phyloP scores from a whole-genome alignment of 495 filamentous ascomycete genomes.

The Penicillium cataractarum region DNA sequence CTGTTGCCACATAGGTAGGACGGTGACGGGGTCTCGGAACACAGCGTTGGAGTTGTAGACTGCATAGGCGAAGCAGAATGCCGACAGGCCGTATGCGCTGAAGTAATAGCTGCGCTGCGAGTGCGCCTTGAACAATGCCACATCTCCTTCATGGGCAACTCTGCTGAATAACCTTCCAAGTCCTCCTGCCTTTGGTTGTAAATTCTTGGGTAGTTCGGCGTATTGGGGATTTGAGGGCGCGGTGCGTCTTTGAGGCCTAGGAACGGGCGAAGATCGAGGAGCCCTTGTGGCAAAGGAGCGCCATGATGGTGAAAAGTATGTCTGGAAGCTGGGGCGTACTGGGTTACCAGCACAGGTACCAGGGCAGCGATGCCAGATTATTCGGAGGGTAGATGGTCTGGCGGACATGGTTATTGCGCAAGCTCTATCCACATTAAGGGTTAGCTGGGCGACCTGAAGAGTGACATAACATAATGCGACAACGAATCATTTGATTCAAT shows the following conservation, averaged over 20 bases:
- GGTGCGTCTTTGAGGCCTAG: constrained; percentile 19
- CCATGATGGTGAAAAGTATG: constrained; percentile 25
- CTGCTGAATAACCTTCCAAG: constrained; percentile 40
- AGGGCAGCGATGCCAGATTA: constrained; percentile 35
- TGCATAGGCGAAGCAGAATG: constrained; percentile 61
- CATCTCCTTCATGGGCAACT: constrained; percentile 41
- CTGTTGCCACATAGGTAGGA: constrained; percentile 45
- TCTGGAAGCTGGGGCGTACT: constrained; percentile 18
- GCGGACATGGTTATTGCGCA: constrained; percentile 37
- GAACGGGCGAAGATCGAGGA: constrained; percentile 26
- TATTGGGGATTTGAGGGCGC: constrained; percentile 18
- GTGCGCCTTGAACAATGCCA: constrained; percentile 61
- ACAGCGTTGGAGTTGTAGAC: constrained; percentile 55
- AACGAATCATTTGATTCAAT: neutral
- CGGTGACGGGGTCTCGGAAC: constrained; percentile 38
- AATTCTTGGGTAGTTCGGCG: constrained; percentile 3
- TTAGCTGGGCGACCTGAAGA: constrained; percentile 17
- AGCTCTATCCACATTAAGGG: constrained; percentile 19
- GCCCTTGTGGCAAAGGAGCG: constrained; percentile 42
- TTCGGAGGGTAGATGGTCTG: constrained; percentile 32
- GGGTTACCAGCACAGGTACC: constrained; percentile 22
- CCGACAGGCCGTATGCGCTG: constrained; percentile 56
- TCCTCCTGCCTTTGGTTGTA: constrained; percentile 20
- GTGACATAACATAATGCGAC: neutral
- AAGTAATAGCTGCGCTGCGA: constrained; percentile 62